Conservation (phyloP, 2,329 filamentous ascomycete species). For the Aspergillus sp. region DNA sequence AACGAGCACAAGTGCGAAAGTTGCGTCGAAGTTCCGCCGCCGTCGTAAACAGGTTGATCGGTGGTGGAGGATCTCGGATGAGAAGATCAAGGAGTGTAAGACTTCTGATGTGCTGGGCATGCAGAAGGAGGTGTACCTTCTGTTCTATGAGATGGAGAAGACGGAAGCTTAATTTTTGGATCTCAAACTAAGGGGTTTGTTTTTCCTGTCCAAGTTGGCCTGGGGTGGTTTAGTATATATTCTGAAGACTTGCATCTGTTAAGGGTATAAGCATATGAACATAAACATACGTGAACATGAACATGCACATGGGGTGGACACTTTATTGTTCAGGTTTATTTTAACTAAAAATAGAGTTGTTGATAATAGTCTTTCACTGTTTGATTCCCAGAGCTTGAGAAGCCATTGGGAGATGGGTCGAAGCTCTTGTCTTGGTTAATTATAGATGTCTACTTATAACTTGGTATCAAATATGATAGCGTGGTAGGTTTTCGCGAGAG, state of each 20-base stretch:
- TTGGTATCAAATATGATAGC: no score
- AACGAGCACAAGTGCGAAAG: neutral
- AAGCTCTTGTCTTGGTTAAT: neutral
- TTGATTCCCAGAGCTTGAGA: neutral
- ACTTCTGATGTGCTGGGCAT: constrained; percentile 87
- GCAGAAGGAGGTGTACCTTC: constrained; percentile 92
- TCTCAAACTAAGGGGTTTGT: no score
- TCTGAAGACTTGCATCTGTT: neutral
- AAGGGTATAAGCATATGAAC: neutral
- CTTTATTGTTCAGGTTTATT: neutral
- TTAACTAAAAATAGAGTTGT: neutral
- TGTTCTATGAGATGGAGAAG: constrained; percentile 89
- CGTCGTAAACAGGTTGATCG: constrained; percentile 66
- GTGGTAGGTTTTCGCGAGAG: no score
- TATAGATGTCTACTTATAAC: neutral
- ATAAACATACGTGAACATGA: neutral
- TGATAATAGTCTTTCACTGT: neutral
- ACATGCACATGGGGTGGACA: neutral
- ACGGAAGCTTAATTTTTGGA: constrained; percentile 9
- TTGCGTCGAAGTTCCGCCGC: constrained; percentile 51
- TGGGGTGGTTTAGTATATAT: neutral
- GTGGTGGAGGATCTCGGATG: constrained; percentile 98
- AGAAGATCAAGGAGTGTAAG: constrained; percentile 92
- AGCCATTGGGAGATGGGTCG: neutral
- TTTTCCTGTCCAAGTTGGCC: neutral